A percentile compares a stretch with the other conserved stretches of the same genome.
Evolutionary conservation across 176 grass and related monocot species (phyloP).

Genomic region (Aechmea fasciata): DNA sequence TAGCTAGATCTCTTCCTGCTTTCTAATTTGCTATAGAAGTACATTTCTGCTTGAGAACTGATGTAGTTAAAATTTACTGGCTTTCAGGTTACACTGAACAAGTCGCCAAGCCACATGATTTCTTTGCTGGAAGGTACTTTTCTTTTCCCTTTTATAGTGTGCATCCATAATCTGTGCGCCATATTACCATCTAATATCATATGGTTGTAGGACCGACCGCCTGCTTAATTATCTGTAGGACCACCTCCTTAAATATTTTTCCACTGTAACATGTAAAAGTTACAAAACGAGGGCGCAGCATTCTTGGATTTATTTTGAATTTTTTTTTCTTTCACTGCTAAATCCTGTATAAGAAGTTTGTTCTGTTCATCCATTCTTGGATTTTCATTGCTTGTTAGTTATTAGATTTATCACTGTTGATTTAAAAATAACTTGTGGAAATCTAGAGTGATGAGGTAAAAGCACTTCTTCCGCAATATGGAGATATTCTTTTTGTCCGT

Average conservation of each 20-base stretch:
- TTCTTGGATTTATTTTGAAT: too few relatives aligned
- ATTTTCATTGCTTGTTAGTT: not conserved
- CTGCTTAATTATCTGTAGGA: too few relatives aligned
- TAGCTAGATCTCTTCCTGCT: not conserved
- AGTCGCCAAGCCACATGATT: constrained; percentile 62
- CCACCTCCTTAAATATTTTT: too few relatives aligned
- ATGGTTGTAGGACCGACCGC: too few relatives aligned
- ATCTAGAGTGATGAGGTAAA: not conserved
- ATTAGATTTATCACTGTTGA: not conserved
- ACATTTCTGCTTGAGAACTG: not conserved
- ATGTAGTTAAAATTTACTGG: not conserved
- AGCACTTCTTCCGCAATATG: not conserved
- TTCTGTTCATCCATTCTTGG: not conserved
- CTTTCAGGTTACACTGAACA: constrained; percentile 68
- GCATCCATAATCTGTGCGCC: too few relatives aligned
- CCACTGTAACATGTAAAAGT: too few relatives aligned
- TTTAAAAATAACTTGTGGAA: not conserved
- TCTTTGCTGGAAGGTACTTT: constrained; percentile 79
- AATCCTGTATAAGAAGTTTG: too few relatives aligned
- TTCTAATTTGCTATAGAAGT: not conserved
- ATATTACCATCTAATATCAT: too few relatives aligned
- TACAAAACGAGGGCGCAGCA: too few relatives aligned
- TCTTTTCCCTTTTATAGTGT: not conserved
- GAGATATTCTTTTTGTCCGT: not conserved
- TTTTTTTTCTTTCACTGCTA: too few relatives aligned